These are phyloP conservation scores for Naganishia sp. DNA, from an alignment of 1,284 basidiomycete species.

Conservation along the genomic window DNA sequence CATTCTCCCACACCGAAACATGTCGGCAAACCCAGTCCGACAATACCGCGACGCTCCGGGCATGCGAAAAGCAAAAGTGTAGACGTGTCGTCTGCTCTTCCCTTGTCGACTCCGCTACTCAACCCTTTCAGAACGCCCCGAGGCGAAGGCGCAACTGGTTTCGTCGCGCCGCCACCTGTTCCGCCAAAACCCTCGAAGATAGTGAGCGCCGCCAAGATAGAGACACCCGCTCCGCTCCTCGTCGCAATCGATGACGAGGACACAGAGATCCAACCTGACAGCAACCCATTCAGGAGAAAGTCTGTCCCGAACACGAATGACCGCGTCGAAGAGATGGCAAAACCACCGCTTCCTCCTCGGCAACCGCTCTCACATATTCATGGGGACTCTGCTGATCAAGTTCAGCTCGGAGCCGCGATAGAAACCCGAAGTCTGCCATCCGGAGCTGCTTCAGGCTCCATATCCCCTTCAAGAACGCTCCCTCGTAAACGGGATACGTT, in stretches of 20 bases:
- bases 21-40: neutral
- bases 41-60: neutral
- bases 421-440: neutral
- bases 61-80: slow-evolving; percentile 23
- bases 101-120: slow-evolving; percentile 16
- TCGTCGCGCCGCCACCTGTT: slow-evolving; percentile 11
- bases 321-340: neutral
- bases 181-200: slow-evolving; percentile 13
- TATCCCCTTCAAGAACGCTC: too few relatives aligned
- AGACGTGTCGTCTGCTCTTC: neutral
- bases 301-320: neutral
- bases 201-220: neutral
- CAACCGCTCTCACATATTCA: neutral
- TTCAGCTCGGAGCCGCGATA: neutral
- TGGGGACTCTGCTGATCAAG: neutral
- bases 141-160: neutral
- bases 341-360: slow-evolving; percentile 18
- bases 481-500: too few relatives aligned
- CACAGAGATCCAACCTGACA: neutral
- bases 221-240: neutral
- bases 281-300: slow-evolving; percentile 18
- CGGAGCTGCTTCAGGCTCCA: neutral
- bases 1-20: neutral
- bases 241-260: slow-evolving; percentile 7
- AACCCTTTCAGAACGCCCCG: slow-evolving; percentile 13